Conservation (phyloP, 306 rosid genomes). For the Rosa chinensis region DNA sequence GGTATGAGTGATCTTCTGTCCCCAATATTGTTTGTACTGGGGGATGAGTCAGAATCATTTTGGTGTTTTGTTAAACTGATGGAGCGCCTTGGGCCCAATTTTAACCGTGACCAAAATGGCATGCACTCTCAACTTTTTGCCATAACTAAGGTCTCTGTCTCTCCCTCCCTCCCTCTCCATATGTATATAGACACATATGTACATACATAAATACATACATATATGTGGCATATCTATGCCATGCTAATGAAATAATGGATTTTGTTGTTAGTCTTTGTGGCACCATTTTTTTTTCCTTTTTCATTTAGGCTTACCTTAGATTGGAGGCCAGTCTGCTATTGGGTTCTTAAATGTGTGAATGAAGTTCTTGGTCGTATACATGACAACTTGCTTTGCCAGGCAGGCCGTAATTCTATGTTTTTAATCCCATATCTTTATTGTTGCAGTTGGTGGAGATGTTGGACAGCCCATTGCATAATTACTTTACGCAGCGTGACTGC, state of each 20-base stretch:
- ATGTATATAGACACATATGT: too few relatives aligned
- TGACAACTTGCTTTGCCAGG: conserved; percentile 1
- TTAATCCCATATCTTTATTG: conserved; percentile 26
- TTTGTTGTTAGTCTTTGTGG: background rate
- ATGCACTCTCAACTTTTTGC: conserved; percentile 99
- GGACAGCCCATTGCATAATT: conserved; percentile 81
- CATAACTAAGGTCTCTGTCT: conserved; percentile 73
- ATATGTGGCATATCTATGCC: background rate
- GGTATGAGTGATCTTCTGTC: conserved; percentile 99
- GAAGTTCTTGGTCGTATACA: background rate
- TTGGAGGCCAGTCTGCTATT: background rate
- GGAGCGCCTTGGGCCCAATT: conserved; percentile 98
- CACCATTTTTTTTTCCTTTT: background rate
- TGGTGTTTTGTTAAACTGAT: conserved; percentile 96
- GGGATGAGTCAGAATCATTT: conserved; percentile 88
- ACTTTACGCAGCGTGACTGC: conserved; percentile 89
- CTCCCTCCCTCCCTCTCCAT: conserved; percentile 19
- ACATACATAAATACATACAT: background rate
- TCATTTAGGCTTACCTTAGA: background rate
- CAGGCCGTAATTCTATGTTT: conserved; percentile 8
- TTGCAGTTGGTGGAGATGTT: conserved; percentile 95
- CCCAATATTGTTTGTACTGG: conserved; percentile 83
- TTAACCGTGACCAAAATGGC: conserved; percentile 98
- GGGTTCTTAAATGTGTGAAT: conserved; percentile 4
- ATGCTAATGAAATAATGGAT: background rate